These are phyloP conservation scores for Plasmodium billcollinsi DNA, from an alignment of 169 alveolate species.

Conservation along the genomic window DNA sequence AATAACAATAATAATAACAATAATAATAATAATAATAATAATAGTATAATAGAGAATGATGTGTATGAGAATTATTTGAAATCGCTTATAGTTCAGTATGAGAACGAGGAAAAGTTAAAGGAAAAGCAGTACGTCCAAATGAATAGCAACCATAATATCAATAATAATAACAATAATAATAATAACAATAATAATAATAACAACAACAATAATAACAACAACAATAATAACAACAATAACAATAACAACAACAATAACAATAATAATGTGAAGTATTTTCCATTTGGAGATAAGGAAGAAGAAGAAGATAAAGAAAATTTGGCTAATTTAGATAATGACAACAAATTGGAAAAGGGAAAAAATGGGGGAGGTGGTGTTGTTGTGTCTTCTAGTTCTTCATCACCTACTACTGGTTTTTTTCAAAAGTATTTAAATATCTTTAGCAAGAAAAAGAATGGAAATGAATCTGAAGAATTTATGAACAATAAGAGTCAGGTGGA, in stretches of 20 bases:
- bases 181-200: neutral
- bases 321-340: neutral
- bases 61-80: slow-evolving; percentile 36
- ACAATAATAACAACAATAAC: neutral
- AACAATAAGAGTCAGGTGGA: slow-evolving; percentile 6
- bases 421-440: too few species aligned
- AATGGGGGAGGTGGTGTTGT: too few species aligned
- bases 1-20: neutral
- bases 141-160: neutral
- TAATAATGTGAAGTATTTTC: neutral
- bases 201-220: neutral
- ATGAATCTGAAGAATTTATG: neutral
- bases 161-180: neutral
- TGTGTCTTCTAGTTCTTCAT: too few species aligned
- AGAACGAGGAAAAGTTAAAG: slow-evolving; percentile 32
- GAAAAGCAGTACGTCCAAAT: neutral
- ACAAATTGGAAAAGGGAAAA: neutral
- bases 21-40: neutral
- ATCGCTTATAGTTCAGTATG: slow-evolving; percentile 59
- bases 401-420: too few species aligned
- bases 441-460: neutral
- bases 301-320: neutral
- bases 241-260: neutral
- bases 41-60: neutral
- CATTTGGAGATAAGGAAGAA: neutral